A percentile compares a stretch with the other conserved stretches of the same genome.
Conservation (phyloP, 257 asterid species). For the Eucommia ulmoides region DNA sequence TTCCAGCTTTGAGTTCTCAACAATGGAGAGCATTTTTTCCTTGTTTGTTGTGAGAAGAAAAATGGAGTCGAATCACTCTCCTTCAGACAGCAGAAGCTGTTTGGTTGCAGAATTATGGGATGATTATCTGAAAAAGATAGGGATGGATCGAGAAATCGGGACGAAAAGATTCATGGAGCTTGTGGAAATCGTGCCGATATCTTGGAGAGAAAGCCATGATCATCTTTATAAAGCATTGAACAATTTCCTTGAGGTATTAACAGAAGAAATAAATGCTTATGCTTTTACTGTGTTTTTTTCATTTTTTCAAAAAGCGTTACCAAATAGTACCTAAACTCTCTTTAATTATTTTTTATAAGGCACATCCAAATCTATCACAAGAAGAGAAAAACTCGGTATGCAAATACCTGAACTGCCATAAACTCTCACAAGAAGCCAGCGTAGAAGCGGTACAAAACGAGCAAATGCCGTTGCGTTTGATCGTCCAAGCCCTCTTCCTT, state of each 20-base stretch:
- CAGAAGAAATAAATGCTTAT: not conserved
- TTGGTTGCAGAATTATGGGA: conserved; percentile 58
- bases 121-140: conserved; percentile 35
- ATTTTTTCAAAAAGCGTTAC: no score
- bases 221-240: conserved; percentile 47
- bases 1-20: conserved; percentile 17
- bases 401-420: conserved; percentile 61
- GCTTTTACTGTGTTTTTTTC: not conserved
- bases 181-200: conserved; percentile 41
- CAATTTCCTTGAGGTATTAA: conserved; percentile 38
- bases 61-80: conserved; percentile 18
- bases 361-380: conserved; percentile 40
- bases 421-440: conserved; percentile 50
- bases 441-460: conserved; percentile 65
- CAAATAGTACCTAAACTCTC: not conserved
- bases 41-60: conserved; percentile 24
- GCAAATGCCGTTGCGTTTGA: conserved; percentile 53
- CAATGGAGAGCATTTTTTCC: conserved; percentile 44
- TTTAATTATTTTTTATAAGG: conserved; percentile 11
- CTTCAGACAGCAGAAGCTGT: conserved; percentile 16
- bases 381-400: conserved; percentile 51
- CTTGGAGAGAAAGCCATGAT: conserved; percentile 53
- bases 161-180: conserved; percentile 34
- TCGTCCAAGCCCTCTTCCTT: conserved; percentile 66
- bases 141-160: conserved; percentile 25